These are phyloP conservation scores for Epichloe bromicola DNA, from an alignment of 2,329 filamentous ascomycete species.

Conservation along the genomic window DNA sequence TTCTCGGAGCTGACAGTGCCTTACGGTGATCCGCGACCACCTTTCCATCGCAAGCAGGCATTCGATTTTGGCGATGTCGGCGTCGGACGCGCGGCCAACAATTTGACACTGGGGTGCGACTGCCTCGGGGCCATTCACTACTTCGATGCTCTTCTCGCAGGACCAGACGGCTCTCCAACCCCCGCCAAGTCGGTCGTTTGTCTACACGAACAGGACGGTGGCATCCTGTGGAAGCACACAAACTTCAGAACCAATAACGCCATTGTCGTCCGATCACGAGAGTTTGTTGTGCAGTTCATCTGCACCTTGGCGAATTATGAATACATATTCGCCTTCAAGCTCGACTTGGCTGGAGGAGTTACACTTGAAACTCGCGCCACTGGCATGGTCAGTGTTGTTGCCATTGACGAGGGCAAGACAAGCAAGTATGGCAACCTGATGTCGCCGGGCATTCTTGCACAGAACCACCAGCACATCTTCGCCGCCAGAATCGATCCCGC, in stretches of 20 bases:
- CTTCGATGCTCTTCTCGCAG: conserved; percentile 43
- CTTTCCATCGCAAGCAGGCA: conserved; percentile 56
- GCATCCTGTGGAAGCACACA: conserved; percentile 59
- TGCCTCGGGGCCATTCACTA: conserved; percentile 56
- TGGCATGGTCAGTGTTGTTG: conserved; percentile 48
- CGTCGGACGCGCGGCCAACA: conserved; percentile 54
- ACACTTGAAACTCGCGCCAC: conserved; percentile 51
- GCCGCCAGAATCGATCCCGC: conserved; percentile 51
- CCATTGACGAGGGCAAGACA: conserved; percentile 41
- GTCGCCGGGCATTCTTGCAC: conserved; percentile 48
- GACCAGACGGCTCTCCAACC: conserved; percentile 38
- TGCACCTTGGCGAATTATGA: conserved; percentile 61
- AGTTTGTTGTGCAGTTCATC: conserved; percentile 56
- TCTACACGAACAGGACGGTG: conserved; percentile 58
- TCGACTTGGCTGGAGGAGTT: conserved; percentile 50
- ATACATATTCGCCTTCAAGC: conserved; percentile 40
- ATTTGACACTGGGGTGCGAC: conserved; percentile 55
- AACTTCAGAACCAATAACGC: conserved; percentile 53
- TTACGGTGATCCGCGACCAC: conserved; percentile 51
- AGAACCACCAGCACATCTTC: conserved; percentile 62
- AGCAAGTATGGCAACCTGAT: conserved; percentile 49
- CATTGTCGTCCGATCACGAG: conserved; percentile 45
- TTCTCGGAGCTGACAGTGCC: conserved; percentile 59
- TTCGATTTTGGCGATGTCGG: conserved; percentile 61
- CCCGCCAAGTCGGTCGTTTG: conserved; percentile 48